A percentile compares a stretch with the other conserved stretches of the same genome.
These are phyloP conservation scores for Monilinia vaccinii-corymbosi DNA, from an alignment of 2,329 filamentous ascomycete genomes.

Conservation along the genomic window DNA sequence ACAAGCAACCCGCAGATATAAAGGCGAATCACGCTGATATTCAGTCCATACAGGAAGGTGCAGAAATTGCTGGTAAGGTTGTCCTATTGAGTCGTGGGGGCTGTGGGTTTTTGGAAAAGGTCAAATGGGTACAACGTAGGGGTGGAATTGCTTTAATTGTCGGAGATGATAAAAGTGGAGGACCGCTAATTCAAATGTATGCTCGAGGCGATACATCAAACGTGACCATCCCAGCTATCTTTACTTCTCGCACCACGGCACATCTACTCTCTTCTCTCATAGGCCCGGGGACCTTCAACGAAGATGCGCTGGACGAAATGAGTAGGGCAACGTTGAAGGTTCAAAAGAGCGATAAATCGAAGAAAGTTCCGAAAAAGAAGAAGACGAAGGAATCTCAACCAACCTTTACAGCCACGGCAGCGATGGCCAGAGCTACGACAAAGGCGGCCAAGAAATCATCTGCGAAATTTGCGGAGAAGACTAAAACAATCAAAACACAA, in stretches of 20 bases:
- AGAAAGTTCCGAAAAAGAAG: constrained; percentile 26
- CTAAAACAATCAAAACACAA: constrained; percentile 14
- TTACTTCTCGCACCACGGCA: constrained; percentile 90
- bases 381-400: constrained; percentile 15
- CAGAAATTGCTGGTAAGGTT: constrained; percentile 88
- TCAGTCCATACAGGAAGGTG: constrained; percentile 80
- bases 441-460: constrained; percentile 26
- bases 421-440: constrained; percentile 26
- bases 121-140: constrained; percentile 89
- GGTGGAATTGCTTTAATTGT: constrained; percentile 87
- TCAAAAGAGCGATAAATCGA: constrained; percentile 33
- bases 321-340: constrained; percentile 47
- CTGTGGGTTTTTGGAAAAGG: constrained; percentile 94
- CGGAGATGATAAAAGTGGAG: constrained; percentile 83
- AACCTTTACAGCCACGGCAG: constrained; percentile 25
- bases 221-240: constrained; percentile 85
- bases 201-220: constrained; percentile 95
- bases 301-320: constrained; percentile 51
- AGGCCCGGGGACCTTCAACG: constrained; percentile 56
- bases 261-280: constrained; percentile 84
- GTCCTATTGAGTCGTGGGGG: constrained; percentile 86
- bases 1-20: constrained; percentile 18
- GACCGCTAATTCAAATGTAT: constrained; percentile 92
- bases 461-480: constrained; percentile 19
- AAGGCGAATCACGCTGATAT: constrained; percentile 65